Percentiles rank a stretch among this genome's conserved stretches.
phyloP scores from a whole-genome alignment of 306 rosid genomes.

The Glycyrrhiza uralensis region DNA sequence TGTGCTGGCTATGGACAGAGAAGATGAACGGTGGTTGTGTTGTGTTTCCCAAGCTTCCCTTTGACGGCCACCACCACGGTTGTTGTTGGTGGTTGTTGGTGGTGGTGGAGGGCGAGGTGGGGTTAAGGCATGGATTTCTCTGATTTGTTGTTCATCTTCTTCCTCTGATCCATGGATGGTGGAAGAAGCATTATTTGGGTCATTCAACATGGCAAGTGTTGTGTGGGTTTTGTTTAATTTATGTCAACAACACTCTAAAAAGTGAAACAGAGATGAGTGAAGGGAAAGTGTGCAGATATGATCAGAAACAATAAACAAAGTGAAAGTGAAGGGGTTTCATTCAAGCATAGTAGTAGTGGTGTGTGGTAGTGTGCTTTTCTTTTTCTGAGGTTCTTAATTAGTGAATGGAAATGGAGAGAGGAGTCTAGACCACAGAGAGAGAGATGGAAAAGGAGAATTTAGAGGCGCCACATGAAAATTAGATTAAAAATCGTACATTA shows the following conservation, averaged over 20 bases:
- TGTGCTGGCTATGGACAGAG: constrained; percentile 52
- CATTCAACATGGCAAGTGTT: constrained; percentile 44
- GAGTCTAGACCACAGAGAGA: constrained; percentile 26
- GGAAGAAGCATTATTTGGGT: constrained; percentile 31
- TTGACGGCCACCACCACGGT: constrained; percentile 43
- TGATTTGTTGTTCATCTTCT: constrained; percentile 40
- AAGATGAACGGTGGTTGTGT: constrained; percentile 54
- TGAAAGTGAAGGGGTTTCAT: constrained; percentile 12
- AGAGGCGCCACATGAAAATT: not conserved
- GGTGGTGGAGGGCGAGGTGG: constrained; percentile 45
- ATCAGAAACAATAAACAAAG: not conserved
- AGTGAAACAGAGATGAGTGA: constrained; percentile 1
- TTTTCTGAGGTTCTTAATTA: constrained; percentile 3
- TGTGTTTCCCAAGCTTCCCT: constrained; percentile 68
- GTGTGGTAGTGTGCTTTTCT: not conserved
- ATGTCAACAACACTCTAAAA: not conserved
- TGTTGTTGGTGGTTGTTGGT: not conserved
- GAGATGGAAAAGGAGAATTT: constrained; percentile 8
- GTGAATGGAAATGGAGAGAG: constrained; percentile 13
- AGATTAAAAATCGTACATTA: not conserved
- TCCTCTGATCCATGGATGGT: constrained; percentile 33
- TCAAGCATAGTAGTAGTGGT: not conserved
- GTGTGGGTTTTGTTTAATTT: not conserved
- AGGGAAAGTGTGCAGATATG: not conserved
- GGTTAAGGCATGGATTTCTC: constrained; percentile 87